Conservation (phyloP, 2,329 filamentous ascomycete genomes). For the Penicillium sp. region DNA sequence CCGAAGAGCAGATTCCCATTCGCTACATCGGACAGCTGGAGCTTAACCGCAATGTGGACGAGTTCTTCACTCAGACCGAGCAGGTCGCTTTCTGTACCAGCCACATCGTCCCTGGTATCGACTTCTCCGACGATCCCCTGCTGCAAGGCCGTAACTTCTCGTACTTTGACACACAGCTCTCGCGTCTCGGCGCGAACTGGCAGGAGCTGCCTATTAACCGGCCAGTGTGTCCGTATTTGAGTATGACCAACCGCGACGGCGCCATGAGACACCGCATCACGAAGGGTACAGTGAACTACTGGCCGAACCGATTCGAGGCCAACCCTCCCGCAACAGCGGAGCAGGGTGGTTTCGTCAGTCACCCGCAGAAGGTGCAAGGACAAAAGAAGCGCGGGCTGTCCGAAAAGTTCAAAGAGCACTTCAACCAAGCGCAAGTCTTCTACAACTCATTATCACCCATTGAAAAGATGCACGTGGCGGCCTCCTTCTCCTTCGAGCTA, state of each 20-base stretch:
- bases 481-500: constrained; percentile 43
- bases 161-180: constrained; percentile 59
- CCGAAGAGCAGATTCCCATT: constrained; percentile 73
- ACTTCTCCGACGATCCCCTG: constrained; percentile 74
- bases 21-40: constrained; percentile 78
- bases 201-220: constrained; percentile 76
- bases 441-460: constrained; percentile 39
- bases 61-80: constrained; percentile 81
- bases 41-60: constrained; percentile 76
- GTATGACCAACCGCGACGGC: constrained; percentile 77
- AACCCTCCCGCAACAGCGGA: constrained; percentile 62
- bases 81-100: constrained; percentile 81
- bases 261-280: constrained; percentile 69
- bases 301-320: constrained; percentile 70
- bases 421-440: constrained; percentile 41
- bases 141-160: constrained; percentile 72
- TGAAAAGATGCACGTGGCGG: constrained; percentile 38
- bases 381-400: constrained; percentile 63
- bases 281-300: constrained; percentile 75
- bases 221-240: constrained; percentile 73
- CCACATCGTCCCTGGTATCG: constrained; percentile 77
- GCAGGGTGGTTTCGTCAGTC: constrained; percentile 71
- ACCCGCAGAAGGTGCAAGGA: constrained; percentile 64
- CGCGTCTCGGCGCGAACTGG: constrained; percentile 72
- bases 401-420: constrained; percentile 48